Evolutionary conservation across 2,329 filamentous ascomycete genomes (phyloP).

Genomic region (Colletotrichum sp.): DNA sequence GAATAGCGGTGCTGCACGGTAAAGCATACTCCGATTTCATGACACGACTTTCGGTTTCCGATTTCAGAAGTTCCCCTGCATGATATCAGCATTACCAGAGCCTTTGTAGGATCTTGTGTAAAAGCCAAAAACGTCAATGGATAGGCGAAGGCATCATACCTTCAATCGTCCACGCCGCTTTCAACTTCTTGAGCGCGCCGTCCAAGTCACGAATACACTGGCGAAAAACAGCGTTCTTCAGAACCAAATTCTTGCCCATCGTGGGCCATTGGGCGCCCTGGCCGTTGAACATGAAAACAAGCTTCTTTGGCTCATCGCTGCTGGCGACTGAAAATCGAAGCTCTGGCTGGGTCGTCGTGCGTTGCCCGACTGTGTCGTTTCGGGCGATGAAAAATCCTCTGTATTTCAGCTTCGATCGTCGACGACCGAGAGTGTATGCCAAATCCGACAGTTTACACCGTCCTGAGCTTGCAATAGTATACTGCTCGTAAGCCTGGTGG

Average conservation of each 20-base stretch:
- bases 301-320: conserved; percentile 28
- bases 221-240: neutral
- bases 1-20: conserved; percentile 37
- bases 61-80: conserved; percentile 17
- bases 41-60: neutral
- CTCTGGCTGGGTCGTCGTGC: neutral
- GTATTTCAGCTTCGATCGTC: conserved; percentile 30
- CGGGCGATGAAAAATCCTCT: conserved; percentile 26
- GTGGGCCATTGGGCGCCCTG: conserved; percentile 21
- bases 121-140: neutral
- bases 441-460: conserved; percentile 22
- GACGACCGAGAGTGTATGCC: conserved; percentile 33
- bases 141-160: neutral
- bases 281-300: conserved; percentile 17
- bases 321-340: neutral
- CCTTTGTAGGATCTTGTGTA: neutral
- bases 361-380: neutral
- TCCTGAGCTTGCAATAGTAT: conserved; percentile 10
- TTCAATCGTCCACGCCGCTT: neutral
- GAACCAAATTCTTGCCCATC: conserved; percentile 15
- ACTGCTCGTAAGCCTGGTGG: conserved; percentile 22
- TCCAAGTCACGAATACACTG: conserved; percentile 21
- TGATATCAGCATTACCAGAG: neutral
- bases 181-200: conserved; percentile 36
- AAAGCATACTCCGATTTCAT: conserved; percentile 28